These are phyloP conservation scores for Populus alba DNA, from an alignment of 345 rosid species.

Conservation along the genomic window DNA sequence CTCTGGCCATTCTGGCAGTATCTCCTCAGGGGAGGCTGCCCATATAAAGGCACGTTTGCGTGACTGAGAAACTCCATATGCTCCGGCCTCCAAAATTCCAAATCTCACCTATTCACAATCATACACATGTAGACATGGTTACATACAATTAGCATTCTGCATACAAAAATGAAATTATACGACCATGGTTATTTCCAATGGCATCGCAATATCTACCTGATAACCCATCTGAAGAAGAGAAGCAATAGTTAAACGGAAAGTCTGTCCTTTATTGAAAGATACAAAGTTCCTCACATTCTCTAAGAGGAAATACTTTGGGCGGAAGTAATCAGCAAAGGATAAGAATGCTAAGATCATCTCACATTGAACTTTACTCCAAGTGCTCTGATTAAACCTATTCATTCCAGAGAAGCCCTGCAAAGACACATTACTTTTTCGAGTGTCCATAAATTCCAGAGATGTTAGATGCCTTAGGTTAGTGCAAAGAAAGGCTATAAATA, in stretches of 20 bases:
- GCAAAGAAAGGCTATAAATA: slow-evolving; percentile 10
- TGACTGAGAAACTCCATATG: slow-evolving; percentile 85
- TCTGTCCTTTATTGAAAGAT: slow-evolving; percentile 77
- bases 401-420: slow-evolving; percentile 87
- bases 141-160: neutral
- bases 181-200: neutral
- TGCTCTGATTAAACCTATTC: slow-evolving; percentile 71
- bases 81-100: slow-evolving; percentile 92
- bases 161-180: neutral
- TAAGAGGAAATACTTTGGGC: slow-evolving; percentile 82
- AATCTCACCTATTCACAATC: slow-evolving; percentile 63
- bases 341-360: slow-evolving; percentile 55
- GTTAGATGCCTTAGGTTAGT: neutral
- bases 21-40: slow-evolving; percentile 88
- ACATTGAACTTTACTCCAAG: slow-evolving; percentile 84
- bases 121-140: neutral
- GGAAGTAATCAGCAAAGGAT: slow-evolving; percentile 79
- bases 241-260: slow-evolving; percentile 75
- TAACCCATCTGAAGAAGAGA: slow-evolving; percentile 59
- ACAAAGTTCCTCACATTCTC: slow-evolving; percentile 90
- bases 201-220: slow-evolving; percentile 31
- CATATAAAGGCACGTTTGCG: slow-evolving; percentile 86
- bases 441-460: neutral
- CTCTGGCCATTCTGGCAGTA: slow-evolving; percentile 97
- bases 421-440: neutral